Evolutionary conservation across 495 filamentous ascomycete species (phyloP), one percentile per base, ranked within the genome.

Genomic region (Aspergillus panamensis): DNA sequence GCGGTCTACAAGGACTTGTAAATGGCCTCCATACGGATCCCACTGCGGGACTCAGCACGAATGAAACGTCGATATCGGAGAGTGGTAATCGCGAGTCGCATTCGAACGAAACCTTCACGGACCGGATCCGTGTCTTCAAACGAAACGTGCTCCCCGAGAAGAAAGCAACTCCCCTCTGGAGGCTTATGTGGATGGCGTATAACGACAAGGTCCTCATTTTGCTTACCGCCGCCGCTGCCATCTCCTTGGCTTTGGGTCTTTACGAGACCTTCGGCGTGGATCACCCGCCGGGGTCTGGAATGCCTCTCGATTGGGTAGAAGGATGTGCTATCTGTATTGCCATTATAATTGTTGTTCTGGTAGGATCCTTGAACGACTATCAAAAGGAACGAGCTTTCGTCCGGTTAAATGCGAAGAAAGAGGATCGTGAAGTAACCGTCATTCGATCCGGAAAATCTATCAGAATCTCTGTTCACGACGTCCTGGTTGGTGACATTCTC

Each of bases 401-500:
- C 14, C 82, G 73, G 53, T 72, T 86, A 14, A 84, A 83, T 60
- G 79, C 73, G 49, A 82, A 84, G 67, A 84, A 82, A 62, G 80
- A 83, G 50, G 79, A 84, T 64, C 79, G 86, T 32, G 67, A 76
- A 33, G 78, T 90, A 51, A 89, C 86, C 57, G 84, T 87, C 8
- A 76, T 87, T 57, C 83, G 88, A 12, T 89, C 86, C 7, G 88
- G 86, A 32, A 83, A 79, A 63, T 81, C 81, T 3, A 76, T 76
- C 33, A 82, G 85, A 66, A 82, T 93, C 37, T 86, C 84, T 1
- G 82, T 92, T 20, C 81, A 84, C 62, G 86, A 91, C 54, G 69
- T 95, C 39, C 74, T 91, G 6, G 89, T 85, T 17, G 90, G 90
- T 16, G 90, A 93, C 68, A 77, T 95, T 16, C 72, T 92, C 13